These are phyloP conservation scores for Mesembryanthemum crystallinum DNA, from an alignment of 148 eudicot genomes.

Conservation along the genomic window DNA sequence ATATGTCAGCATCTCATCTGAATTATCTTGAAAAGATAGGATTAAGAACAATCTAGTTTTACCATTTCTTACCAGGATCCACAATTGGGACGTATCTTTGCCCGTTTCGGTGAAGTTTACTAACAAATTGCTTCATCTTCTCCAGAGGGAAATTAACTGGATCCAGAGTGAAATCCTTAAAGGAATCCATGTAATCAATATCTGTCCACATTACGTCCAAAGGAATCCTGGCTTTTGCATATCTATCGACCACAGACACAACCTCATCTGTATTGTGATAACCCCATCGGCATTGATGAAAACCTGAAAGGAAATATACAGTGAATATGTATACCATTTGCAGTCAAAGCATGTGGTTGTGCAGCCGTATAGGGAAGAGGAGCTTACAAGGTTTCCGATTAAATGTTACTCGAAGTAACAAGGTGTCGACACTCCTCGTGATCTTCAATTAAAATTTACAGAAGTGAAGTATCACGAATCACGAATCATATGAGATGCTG, in stretches of 20 bases:
- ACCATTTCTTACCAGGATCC: slow-evolving; percentile 42
- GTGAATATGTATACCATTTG: background rate
- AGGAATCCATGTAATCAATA: slow-evolving; percentile 56
- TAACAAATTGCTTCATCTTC: slow-evolving; percentile 38
- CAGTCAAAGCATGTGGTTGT: background rate
- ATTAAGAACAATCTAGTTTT: background rate
- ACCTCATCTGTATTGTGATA: slow-evolving; percentile 36
- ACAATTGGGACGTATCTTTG: slow-evolving; percentile 44
- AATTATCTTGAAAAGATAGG: background rate
- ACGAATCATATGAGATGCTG: background rate
- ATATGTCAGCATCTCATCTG: background rate
- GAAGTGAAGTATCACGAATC: background rate
- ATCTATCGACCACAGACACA: slow-evolving; percentile 38
- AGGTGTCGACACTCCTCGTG: background rate
- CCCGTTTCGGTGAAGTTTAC: slow-evolving; percentile 41
- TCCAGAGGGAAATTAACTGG: slow-evolving; percentile 41
- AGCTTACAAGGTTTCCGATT: background rate
- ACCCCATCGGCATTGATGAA: slow-evolving; percentile 53
- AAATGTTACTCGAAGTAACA: background rate
- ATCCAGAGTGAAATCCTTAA: slow-evolving; percentile 47
- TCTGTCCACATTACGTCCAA: slow-evolving; percentile 57
- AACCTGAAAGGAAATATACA: slow-evolving; percentile 29
- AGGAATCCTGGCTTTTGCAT: slow-evolving; percentile 39
- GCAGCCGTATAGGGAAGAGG: background rate
- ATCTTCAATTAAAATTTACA: background rate